A percentile compares a stretch with the other conserved stretches of the same genome.
These are phyloP conservation scores for Curvularia sp. DNA, from an alignment of 2,329 filamentous ascomycete species.

Conservation along the genomic window DNA sequence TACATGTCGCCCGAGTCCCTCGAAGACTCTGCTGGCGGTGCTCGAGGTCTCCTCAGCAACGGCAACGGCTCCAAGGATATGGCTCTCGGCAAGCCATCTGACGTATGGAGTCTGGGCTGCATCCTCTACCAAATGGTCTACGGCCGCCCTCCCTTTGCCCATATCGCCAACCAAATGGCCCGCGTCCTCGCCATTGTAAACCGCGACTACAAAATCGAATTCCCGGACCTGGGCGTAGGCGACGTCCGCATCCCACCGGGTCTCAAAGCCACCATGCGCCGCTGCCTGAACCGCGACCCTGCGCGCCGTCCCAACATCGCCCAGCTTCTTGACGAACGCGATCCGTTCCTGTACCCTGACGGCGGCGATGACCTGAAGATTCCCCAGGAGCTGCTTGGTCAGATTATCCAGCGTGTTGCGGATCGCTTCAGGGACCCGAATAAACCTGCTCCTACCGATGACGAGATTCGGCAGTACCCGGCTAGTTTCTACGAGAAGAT, in stretches of 20 bases:
- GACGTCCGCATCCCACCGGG: slow-evolving; percentile 63
- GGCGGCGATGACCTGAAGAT: slow-evolving; percentile 58
- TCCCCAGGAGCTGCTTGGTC: slow-evolving; percentile 62
- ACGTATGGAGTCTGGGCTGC: slow-evolving; percentile 95
- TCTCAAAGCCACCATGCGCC: slow-evolving; percentile 62
- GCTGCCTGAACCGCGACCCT: slow-evolving; percentile 66
- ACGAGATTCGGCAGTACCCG: slow-evolving; percentile 59
- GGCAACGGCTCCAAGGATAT: slow-evolving; percentile 71
- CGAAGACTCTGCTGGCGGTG: slow-evolving; percentile 77
- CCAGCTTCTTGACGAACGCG: slow-evolving; percentile 62
- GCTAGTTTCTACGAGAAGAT: slow-evolving; percentile 58
- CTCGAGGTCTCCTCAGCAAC: slow-evolving; percentile 51
- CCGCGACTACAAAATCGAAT: slow-evolving; percentile 75
- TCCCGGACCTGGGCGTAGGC: slow-evolving; percentile 72
- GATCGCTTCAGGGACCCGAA: slow-evolving; percentile 62
- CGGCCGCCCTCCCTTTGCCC: slow-evolving; percentile 91
- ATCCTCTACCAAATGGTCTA: slow-evolving; percentile 99
- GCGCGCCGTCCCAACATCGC: slow-evolving; percentile 63
- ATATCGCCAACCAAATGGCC: slow-evolving; percentile 85
- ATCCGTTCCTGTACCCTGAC: slow-evolving; percentile 67
- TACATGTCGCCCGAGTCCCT: slow-evolving; percentile 98
- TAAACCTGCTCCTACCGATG: slow-evolving; percentile 62
- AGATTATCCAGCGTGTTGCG: slow-evolving; percentile 66
- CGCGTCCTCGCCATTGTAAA: slow-evolving; percentile 88
- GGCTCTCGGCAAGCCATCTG: slow-evolving; percentile 94